Evolutionary conservation across 768 basidiomycete species (phyloP).

Genomic region (Tricholoma matsutake): DNA sequence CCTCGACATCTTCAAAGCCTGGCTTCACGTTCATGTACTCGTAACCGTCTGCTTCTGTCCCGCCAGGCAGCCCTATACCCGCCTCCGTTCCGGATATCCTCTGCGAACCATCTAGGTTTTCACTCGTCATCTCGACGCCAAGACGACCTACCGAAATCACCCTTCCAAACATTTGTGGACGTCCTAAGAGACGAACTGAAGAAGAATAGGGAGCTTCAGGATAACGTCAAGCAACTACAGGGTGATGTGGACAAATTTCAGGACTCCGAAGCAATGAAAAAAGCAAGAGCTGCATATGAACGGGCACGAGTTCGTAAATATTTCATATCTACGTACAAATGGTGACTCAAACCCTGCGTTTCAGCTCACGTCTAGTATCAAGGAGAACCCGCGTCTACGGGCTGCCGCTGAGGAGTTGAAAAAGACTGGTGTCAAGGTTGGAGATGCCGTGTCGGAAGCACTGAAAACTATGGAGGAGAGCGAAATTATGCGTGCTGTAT

Average conservation of each 20-base stretch:
- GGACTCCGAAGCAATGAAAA: slow-evolving; percentile 95
- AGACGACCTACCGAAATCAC: slow-evolving; percentile 79
- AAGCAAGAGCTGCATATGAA: slow-evolving; percentile 89
- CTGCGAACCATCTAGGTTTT: slow-evolving; percentile 39
- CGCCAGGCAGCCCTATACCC: slow-evolving; percentile 23
- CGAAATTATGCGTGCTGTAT: slow-evolving; percentile 81
- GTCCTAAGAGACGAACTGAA: slow-evolving; percentile 88
- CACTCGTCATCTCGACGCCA: slow-evolving; percentile 63
- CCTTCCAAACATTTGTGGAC: slow-evolving; percentile 95
- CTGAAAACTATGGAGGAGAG: slow-evolving; percentile 94
- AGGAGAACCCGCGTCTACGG: slow-evolving; percentile 89
- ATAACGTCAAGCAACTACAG: slow-evolving; percentile 95
- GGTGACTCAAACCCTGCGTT: slow-evolving; percentile 5
- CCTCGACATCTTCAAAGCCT: slow-evolving; percentile 43
- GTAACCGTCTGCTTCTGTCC: slow-evolving; percentile 21
- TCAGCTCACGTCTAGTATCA: slow-evolving; percentile 89
- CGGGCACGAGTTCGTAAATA: slow-evolving; percentile 75
- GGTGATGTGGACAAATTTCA: slow-evolving; percentile 97
- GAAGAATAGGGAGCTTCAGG: slow-evolving; percentile 93
- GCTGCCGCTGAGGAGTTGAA: slow-evolving; percentile 92
- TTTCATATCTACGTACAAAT: slow-evolving; percentile 4
- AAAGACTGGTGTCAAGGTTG: slow-evolving; percentile 86
- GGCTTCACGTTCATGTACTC: slow-evolving; percentile 32
- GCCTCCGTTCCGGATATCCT: slow-evolving; percentile 40
- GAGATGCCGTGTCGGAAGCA: slow-evolving; percentile 91